phyloP scores from a whole-genome alignment of 768 basidiomycete genomes.

The Auricularia sp. region DNA sequence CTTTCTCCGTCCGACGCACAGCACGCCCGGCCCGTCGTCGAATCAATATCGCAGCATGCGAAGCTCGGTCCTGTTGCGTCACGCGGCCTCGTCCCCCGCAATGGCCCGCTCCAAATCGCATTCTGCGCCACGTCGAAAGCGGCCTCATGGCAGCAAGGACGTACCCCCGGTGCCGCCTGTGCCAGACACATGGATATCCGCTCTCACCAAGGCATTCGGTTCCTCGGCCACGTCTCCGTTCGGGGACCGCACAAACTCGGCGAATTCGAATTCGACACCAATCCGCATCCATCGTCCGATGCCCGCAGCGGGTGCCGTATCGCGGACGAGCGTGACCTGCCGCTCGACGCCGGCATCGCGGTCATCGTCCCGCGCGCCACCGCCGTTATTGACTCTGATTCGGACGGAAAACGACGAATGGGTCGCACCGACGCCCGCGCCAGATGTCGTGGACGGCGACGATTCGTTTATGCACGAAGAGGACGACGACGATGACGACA shows the following conservation, averaged over 20 bases:
- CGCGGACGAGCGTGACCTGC: constrained; percentile 50
- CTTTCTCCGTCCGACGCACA: not conserved
- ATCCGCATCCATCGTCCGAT: constrained; percentile 11
- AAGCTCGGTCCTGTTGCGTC: not conserved
- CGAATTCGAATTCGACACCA: not conserved
- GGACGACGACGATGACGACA: not conserved
- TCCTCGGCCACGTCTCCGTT: constrained; percentile 18
- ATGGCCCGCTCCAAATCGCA: not conserved
- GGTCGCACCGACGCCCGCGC: not conserved
- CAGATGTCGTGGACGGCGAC: not conserved
- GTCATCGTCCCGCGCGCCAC: constrained; percentile 30
- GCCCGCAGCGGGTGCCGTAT: constrained; percentile 33
- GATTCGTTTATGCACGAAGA: not conserved
- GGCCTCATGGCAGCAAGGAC: not conserved
- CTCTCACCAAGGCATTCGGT: constrained; percentile 27
- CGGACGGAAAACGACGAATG: not conserved
- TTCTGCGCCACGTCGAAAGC: not conserved
- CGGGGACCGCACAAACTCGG: constrained; percentile 2
- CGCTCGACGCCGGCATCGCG: constrained; percentile 62
- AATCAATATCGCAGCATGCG: not conserved
- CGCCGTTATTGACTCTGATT: not conserved
- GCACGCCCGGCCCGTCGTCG: not conserved
- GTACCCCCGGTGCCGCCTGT: not conserved
- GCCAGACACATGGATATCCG: not conserved
- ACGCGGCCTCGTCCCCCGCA: not conserved